These are phyloP conservation scores for Colletotrichum graminicola DNA, from an alignment of 2,329 filamentous ascomycete genomes.

Conservation along the genomic window DNA sequence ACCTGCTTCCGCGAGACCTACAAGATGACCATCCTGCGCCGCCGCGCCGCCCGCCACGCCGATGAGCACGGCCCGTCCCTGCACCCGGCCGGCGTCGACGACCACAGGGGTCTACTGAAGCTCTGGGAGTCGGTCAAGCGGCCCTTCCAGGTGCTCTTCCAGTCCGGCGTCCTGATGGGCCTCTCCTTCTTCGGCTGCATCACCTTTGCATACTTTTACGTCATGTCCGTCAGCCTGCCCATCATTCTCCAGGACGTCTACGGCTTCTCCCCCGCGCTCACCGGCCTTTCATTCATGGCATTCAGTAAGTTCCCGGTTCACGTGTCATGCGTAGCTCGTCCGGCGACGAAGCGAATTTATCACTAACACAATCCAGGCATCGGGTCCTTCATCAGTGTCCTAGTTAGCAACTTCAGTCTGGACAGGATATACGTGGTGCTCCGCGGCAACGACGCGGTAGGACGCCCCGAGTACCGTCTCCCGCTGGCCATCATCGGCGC, in stretches of 20 bases:
- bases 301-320: constrained; percentile 60
- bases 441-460: constrained; percentile 55
- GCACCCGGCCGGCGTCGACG: constrained; percentile 39
- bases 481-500: constrained; percentile 63
- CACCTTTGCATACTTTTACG: constrained; percentile 65
- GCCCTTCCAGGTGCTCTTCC: constrained; percentile 60
- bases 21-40: constrained; percentile 65
- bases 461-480: constrained; percentile 66
- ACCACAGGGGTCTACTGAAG: constrained; percentile 47
- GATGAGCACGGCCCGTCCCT: constrained; percentile 46
- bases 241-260: constrained; percentile 63
- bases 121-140: constrained; percentile 58
- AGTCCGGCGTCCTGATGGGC: constrained; percentile 65
- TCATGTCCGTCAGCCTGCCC: constrained; percentile 66
- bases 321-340: background rate
- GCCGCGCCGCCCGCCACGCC: constrained; percentile 52
- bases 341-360: background rate
- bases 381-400: constrained; percentile 61
- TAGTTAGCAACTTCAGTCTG: constrained; percentile 63
- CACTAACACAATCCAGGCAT: constrained; percentile 53
- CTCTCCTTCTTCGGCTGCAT: constrained; percentile 61
- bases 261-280: constrained; percentile 61
- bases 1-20: constrained; percentile 71
- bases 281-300: constrained; percentile 65
- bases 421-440: constrained; percentile 67